phyloP scores from a whole-genome alignment of 2,329 filamentous ascomycete genomes.

The Lasiodiplodia citricola region DNA sequence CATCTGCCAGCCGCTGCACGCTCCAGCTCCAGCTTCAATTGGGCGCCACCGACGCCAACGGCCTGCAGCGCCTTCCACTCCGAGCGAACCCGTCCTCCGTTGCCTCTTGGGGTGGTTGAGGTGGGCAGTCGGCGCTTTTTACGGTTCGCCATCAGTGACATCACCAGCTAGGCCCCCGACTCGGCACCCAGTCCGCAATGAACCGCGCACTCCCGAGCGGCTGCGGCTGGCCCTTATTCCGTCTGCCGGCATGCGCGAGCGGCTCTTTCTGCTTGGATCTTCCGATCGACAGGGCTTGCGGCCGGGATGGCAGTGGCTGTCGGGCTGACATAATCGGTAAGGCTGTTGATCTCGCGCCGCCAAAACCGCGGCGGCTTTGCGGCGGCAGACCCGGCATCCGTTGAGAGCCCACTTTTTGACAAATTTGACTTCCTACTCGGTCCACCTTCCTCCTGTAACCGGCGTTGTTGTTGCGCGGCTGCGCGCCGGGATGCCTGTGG shows the following conservation, averaged over 20 bases:
- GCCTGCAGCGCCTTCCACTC: not conserved
- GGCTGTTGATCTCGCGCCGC: slow-evolving; percentile 15
- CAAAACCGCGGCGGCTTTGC: slow-evolving; percentile 11
- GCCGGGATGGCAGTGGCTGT: not conserved
- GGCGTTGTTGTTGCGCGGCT: not conserved
- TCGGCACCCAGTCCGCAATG: slow-evolving; percentile 3
- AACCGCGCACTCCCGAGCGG: slow-evolving; percentile 1
- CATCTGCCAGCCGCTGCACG: slow-evolving; percentile 17
- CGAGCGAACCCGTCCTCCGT: not conserved
- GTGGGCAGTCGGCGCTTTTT: slow-evolving; percentile 6
- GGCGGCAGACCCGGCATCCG: not conserved
- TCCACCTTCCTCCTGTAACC: slow-evolving; percentile 18
- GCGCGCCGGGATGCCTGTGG: not conserved
- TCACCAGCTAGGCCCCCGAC: slow-evolving; percentile 9
- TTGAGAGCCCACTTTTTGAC: slow-evolving; percentile 17
- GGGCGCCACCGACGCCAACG: not conserved
- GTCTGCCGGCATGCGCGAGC: not conserved
- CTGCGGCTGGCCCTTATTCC: slow-evolving; percentile 1
- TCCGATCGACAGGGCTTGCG: slow-evolving; percentile 25
- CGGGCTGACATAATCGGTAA: slow-evolving; percentile 23
- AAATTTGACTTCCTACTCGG: slow-evolving; percentile 22
- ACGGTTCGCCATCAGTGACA: slow-evolving; percentile 10
- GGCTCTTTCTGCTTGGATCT: slow-evolving; percentile 21
- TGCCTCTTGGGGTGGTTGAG: not conserved
- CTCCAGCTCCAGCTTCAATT: slow-evolving; percentile 6